Evolutionary conservation across 2,329 filamentous ascomycete species (phyloP), one percentile per base, ranked within the genome.

Genomic region (Pseudogymnoascus sp.): DNA sequence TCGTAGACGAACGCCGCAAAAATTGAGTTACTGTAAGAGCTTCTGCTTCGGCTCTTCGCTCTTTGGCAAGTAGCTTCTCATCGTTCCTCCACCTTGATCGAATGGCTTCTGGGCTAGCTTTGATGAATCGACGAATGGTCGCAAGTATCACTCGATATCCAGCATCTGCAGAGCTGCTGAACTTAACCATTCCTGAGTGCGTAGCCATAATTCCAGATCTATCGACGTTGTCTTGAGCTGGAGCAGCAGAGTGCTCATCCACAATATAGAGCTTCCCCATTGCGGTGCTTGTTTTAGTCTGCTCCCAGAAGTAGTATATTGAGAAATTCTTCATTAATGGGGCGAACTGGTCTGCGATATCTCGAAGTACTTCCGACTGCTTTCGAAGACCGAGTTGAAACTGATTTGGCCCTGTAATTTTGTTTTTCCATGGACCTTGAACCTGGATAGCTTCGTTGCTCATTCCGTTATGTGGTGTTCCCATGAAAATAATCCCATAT

Each of bases 181-280:
- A 72, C 46, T 71, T 71, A 9, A 64, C 64, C 70, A 73, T 72
- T 44, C 44, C 46, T n/a, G 68, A 71, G 64, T 73, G 72, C 9
- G 67, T 69, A 60, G 63, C 70, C 69, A 60, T 65, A 67, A 42
- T 42, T 2, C 40, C 17, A 42, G 10, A 42, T 63, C 65, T 68
- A 50, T 72, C 70, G 17, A 67, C 67, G 50, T 69, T 64, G 42
- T 71, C 64, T 56, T 67, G 59, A 15, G 31, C 31, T 21, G 63
- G 61, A 19, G 63, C 63, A 21, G 63, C 63, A 9, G 63, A 64
- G 7, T 31, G 13, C 35, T 63, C 61, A n/a, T 64, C 63, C 17
- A 64, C 63, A 15, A 64, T 38, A 40, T 23, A 37, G 7, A n/a
- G 19, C n/a, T 44, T 46, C 7, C 19, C 38, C 26, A 6, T n/a